phyloP scores from a whole-genome alignment of 1,284 basidiomycete species.

The Macrocystidia cucumis region DNA sequence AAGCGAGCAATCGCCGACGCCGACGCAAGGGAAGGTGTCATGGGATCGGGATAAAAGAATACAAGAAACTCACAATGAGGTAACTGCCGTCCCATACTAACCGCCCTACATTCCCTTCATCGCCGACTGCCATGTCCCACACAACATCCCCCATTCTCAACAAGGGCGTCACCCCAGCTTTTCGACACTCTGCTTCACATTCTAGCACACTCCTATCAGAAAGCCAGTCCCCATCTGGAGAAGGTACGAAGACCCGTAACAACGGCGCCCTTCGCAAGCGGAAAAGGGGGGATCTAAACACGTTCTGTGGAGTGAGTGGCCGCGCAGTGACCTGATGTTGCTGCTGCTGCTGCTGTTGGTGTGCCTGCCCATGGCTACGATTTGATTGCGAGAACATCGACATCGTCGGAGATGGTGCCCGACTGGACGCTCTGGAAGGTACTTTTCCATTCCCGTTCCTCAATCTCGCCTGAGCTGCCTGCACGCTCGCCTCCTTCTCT shows the following conservation, averaged over 20 bases:
- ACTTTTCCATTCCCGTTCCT: slow-evolving; percentile 6
- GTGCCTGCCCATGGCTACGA: slow-evolving; percentile 17
- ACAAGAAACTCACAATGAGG: slow-evolving; percentile 50
- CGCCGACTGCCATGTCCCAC: slow-evolving; percentile 76
- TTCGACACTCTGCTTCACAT: slow-evolving; percentile 69
- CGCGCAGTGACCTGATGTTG: background rate
- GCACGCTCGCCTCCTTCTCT: slow-evolving; percentile 39
- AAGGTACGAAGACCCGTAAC: slow-evolving; percentile 72
- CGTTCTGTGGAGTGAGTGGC: slow-evolving; percentile 6
- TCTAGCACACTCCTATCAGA: slow-evolving; percentile 69
- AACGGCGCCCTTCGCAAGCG: slow-evolving; percentile 61
- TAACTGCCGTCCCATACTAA: slow-evolving; percentile 80
- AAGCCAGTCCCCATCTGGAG: slow-evolving; percentile 75
- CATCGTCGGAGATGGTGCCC: slow-evolving; percentile 55
- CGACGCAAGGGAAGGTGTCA: slow-evolving; percentile 5
- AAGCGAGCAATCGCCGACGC: too few relatives aligned
- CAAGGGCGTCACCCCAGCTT: slow-evolving; percentile 50
- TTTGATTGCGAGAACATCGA: slow-evolving; percentile 38
- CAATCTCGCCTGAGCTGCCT: slow-evolving; percentile 11
- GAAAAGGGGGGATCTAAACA: slow-evolving; percentile 64
- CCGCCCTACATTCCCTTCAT: slow-evolving; percentile 73
- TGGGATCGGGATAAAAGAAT: slow-evolving; percentile 2
- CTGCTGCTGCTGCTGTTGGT: slow-evolving; percentile 8
- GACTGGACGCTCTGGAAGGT: slow-evolving; percentile 39
- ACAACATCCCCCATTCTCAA: slow-evolving; percentile 71